phyloP scores from a whole-genome alignment of 2,329 filamentous ascomycete species.

The Chaetomium sp. region DNA sequence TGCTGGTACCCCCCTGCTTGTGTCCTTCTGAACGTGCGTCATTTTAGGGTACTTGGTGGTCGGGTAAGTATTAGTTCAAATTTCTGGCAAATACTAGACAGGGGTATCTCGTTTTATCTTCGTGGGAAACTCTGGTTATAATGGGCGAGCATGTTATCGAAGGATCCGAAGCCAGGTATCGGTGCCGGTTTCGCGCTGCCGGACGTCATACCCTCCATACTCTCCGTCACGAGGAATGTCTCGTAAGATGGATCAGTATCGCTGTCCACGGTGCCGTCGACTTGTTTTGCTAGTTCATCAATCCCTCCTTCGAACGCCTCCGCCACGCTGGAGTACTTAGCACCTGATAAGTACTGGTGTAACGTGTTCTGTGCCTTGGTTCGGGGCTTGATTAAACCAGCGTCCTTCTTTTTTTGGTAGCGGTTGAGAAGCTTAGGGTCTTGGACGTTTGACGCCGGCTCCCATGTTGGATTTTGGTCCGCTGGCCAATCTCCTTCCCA shows the following conservation, averaged over 20 bases:
- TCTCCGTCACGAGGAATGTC: constrained; percentile 13
- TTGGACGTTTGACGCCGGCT: constrained; percentile 47
- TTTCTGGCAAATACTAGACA: too few relatives aligned
- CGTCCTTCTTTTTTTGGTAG: constrained; percentile 33
- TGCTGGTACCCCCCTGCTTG: too few relatives aligned
- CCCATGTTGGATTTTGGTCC: constrained; percentile 52
- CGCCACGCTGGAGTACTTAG: constrained; percentile 22
- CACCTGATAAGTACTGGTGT: constrained; percentile 13
- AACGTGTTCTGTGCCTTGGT: constrained; percentile 14
- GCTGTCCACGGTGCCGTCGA: not conserved
- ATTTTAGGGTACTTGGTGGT: too few relatives aligned
- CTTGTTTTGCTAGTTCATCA: constrained; percentile 7
- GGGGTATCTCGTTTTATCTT: constrained; percentile 45
- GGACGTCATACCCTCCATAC: not conserved
- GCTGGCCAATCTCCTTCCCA: constrained; percentile 53
- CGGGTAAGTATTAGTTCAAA: too few relatives aligned
- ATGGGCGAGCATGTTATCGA: constrained; percentile 9
- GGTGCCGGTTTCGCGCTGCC: not conserved
- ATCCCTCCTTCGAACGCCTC: constrained; percentile 26
- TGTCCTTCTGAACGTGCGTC: too few relatives aligned
- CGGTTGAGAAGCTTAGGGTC: constrained; percentile 32
- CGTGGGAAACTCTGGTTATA: constrained; percentile 7
- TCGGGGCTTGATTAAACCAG: constrained; percentile 10
- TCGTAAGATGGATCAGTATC: constrained; percentile 16
- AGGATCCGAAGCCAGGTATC: constrained; percentile 2